phyloP scores from a whole-genome alignment of 2,329 filamentous ascomycete species.

The Alternaria ventricosa region DNA sequence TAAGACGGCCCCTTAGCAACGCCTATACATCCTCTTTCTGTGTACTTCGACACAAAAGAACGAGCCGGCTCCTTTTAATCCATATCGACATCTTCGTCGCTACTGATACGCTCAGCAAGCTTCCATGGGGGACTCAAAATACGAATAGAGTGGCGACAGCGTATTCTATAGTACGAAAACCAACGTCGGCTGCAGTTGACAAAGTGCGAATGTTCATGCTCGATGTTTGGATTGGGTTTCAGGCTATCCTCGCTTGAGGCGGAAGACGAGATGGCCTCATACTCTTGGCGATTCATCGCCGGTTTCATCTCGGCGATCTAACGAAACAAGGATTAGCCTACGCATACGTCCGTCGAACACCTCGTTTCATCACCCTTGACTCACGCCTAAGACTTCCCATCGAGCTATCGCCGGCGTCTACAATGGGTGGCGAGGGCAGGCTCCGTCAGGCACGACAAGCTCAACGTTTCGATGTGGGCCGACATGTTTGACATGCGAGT shows the following conservation, averaged over 20 bases:
- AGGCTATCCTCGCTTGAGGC: constrained; percentile 28
- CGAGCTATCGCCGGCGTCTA: constrained; percentile 1
- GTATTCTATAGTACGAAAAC: not conserved
- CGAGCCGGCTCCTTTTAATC: not conserved
- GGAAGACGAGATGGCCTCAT: constrained; percentile 30
- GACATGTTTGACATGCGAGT: constrained; percentile 12
- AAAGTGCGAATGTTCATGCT: not conserved
- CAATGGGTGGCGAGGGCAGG: constrained; percentile 10
- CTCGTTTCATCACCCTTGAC: constrained; percentile 21
- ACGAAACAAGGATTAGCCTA: constrained; percentile 26
- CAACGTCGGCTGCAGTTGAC: not conserved
- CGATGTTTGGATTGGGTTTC: constrained; percentile 33
- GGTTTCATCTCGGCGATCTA: constrained; percentile 36
- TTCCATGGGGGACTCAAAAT: not conserved
- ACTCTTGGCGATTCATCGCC: constrained; percentile 41
- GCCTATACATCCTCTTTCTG: not conserved
- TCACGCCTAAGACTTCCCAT: constrained; percentile 19
- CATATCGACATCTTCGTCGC: not conserved
- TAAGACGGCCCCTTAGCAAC: not conserved
- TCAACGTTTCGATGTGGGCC: constrained; percentile 19
- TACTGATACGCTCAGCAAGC: not conserved
- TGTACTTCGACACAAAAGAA: not conserved
- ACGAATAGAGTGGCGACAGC: not conserved
- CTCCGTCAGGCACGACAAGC: constrained; percentile 31
- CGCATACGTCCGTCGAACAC: constrained; percentile 17